These are phyloP conservation scores for Alternaria incomplexa DNA, from an alignment of 2,329 filamentous ascomycete species.

Conservation along the genomic window DNA sequence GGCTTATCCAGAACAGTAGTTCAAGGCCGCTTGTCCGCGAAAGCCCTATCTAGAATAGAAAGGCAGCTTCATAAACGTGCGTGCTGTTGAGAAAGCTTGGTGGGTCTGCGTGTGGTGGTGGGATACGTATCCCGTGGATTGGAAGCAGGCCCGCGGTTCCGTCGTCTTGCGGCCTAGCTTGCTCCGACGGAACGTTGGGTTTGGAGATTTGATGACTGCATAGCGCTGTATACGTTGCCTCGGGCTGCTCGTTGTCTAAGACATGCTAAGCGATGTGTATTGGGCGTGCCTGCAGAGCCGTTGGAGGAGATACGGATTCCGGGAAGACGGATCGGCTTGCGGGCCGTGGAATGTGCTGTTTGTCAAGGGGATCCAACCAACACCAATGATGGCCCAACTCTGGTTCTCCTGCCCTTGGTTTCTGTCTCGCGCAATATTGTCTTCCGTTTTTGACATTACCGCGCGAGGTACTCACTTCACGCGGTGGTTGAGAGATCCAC, in stretches of 20 bases:
- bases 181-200: neutral
- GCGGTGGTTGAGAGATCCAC: neutral
- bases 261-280: neutral
- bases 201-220: neutral
- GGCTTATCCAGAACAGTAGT: neutral
- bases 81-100: neutral
- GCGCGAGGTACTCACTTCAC: neutral
- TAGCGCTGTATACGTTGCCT: neutral
- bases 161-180: neutral
- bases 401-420: neutral
- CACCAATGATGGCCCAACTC: neutral
- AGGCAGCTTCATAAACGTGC: neutral
- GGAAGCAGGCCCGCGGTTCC: slow-evolving; percentile 13
- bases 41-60: neutral
- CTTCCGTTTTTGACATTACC: neutral
- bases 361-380: neutral
- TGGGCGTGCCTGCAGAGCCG: neutral
- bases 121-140: neutral
- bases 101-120: neutral
- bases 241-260: neutral
- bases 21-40: neutral
- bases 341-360: neutral
- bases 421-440: neutral
- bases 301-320: neutral
- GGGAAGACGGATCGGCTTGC: slow-evolving; percentile 16